Conservation (phyloP, 768 basidiomycete genomes). For the Amanita rubescens region DNA sequence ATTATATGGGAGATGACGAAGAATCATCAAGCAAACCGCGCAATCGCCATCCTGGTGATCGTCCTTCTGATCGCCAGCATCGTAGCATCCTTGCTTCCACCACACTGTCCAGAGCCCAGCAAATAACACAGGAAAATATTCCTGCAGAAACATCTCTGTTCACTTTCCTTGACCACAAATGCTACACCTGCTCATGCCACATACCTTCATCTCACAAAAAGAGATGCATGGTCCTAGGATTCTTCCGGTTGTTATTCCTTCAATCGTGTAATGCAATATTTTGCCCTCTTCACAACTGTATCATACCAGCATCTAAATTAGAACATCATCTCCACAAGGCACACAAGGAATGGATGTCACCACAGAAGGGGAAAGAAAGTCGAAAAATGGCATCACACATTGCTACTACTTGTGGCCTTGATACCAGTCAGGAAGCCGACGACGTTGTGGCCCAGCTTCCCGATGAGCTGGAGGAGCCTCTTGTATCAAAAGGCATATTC, state of each 20-base stretch:
- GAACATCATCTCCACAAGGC: not conserved
- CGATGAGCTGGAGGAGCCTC: not conserved
- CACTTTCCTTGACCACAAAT: not conserved
- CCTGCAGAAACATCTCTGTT: not conserved
- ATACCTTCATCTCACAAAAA: not conserved
- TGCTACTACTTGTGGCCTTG: not conserved
- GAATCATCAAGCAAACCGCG: too few species aligned
- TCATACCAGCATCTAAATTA: not conserved
- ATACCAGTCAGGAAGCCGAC: not conserved
- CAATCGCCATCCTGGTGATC: too few species aligned
- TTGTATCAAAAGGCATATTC: not conserved
- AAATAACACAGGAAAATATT: too few species aligned
- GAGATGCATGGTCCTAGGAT: not conserved
- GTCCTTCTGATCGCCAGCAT: too few species aligned
- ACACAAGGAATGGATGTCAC: not conserved
- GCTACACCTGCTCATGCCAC: not conserved
- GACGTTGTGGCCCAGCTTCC: not conserved
- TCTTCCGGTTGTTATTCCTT: not conserved
- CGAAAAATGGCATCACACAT: not conserved
- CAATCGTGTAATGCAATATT: conserved; percentile 1
- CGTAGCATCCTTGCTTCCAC: too few species aligned
- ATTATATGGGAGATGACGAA: too few species aligned
- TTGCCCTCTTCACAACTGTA: not conserved
- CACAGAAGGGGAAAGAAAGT: not conserved
- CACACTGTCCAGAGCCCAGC: too few species aligned